A percentile compares a stretch with the other conserved stretches of the same genome.
These are phyloP conservation scores for Calophaca sinica DNA, from an alignment of 306 rosid genomes.

Conservation along the genomic window DNA sequence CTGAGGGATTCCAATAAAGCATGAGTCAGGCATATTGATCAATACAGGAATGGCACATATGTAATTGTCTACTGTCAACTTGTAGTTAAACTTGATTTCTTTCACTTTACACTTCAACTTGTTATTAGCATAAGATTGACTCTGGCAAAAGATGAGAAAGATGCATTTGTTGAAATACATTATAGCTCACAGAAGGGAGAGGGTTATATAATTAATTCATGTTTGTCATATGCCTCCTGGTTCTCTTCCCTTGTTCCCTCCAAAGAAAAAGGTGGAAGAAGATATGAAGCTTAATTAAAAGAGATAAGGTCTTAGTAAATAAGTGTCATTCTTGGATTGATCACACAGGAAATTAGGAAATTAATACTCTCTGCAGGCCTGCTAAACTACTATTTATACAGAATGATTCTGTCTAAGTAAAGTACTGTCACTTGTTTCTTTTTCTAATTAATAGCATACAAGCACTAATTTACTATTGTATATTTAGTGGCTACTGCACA, in stretches of 20 bases:
- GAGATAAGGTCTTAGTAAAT: too few relatives aligned
- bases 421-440: conserved; percentile 49
- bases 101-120: conserved; percentile 2
- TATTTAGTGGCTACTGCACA: conserved; percentile 44
- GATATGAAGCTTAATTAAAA: too few relatives aligned
- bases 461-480: conserved; percentile 38
- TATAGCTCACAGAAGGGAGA: too few relatives aligned
- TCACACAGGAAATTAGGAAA: conserved; percentile 15
- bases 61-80: neutral
- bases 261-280: too few relatives aligned
- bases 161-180: too few relatives aligned
- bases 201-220: too few relatives aligned
- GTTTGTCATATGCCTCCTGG: too few relatives aligned
- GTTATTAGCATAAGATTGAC: conserved; percentile 30
- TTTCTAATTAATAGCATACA: neutral
- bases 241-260: too few relatives aligned
- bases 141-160: neutral
- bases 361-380: neutral
- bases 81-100: neutral
- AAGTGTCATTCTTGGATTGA: too few relatives aligned
- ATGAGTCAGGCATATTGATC: neutral
- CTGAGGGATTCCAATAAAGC: neutral
- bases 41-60: neutral
- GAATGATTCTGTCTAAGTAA: conserved; percentile 43
- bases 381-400: conserved; percentile 36